Evolutionary conservation across 1,284 basidiomycete species (phyloP), one percentile per base, ranked within the genome.

Genomic region (Sporisorium graminicola): DNA sequence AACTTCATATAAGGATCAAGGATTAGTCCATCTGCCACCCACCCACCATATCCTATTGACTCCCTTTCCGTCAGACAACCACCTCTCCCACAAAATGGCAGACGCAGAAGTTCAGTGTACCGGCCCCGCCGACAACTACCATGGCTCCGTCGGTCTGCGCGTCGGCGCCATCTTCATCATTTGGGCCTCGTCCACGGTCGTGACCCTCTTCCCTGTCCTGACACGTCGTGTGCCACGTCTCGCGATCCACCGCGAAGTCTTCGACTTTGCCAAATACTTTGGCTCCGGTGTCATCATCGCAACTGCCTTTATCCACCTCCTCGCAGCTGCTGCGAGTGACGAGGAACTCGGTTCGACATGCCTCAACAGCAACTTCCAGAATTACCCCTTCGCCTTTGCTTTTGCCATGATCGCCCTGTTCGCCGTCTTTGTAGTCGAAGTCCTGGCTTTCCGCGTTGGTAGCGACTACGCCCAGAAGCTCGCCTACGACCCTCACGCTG

Each of bases 151-250:
- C 26, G 78, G 79, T 59, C 59, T 80, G 62, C 65, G 79, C 66
- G 90, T 98, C 65, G 95, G 90, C 2, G 91, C 94, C 27, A 89
- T 98, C 82, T 98, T 98, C 87, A 90, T 98, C 86, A 92, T 98
- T 83, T 89, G 94, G 70, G 87, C 86, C 7, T 79, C 82, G 2
- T 83, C 84, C 9, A 67, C 79, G n/a, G 76, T 87, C 13, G 93
- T 93, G 16, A 91, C 94, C 0, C 87, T 94, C 47, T 93, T 96
- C 83, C 96, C 95, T 9, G 89, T 98, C 54, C 80, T 95, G 27
- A 90, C 94, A 3, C 89, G 87, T 58, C 88, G 90, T 52, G 88
- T 90, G 3, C 70, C 77, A 0, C 52, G 70, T 0, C 54, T 87
- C 20, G 43, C 64, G 3, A 78, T 88, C 16, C 87, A 87, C 3